Percentiles rank a stretch among this genome's conserved stretches.
phyloP scores from a whole-genome alignment of 495 filamentous ascomycete genomes.

The Ascobolus immersus region DNA sequence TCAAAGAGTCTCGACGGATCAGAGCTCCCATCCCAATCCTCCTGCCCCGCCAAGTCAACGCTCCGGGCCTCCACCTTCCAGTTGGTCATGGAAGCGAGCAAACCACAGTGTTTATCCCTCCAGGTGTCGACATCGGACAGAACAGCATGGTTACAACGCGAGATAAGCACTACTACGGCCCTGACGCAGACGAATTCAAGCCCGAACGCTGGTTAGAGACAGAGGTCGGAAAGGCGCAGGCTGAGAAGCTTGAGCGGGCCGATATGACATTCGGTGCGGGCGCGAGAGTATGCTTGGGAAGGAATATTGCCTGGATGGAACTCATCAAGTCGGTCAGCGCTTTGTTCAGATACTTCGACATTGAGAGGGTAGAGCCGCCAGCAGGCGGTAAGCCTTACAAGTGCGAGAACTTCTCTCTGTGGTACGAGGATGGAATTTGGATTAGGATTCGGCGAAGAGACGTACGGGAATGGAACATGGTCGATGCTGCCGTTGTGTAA shows the following conservation, averaged over 20 bases:
- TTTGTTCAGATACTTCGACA: too few relatives aligned
- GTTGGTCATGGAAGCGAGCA: too few relatives aligned
- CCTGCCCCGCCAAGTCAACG: constrained; percentile 23
- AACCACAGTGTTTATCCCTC: constrained; percentile 27
- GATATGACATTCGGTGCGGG: constrained; percentile 22
- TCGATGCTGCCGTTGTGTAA: too few relatives aligned
- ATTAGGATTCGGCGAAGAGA: too few relatives aligned
- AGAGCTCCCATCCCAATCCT: constrained; percentile 21
- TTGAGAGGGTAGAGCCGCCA: too few relatives aligned
- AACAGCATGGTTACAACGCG: constrained; percentile 31
- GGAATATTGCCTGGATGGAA: constrained; percentile 5
- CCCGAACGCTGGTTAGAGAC: constrained; percentile 42
- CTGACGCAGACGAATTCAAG: constrained; percentile 33
- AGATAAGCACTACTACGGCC: constrained; percentile 29
- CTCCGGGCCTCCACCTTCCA: too few relatives aligned
- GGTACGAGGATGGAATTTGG: too few relatives aligned
- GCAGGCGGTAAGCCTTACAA: too few relatives aligned
- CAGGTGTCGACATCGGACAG: constrained; percentile 31
- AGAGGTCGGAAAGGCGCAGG: constrained; percentile 20
- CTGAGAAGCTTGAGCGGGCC: constrained; percentile 23
- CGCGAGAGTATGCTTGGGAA: constrained; percentile 7
- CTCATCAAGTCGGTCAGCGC: constrained; percentile 5
- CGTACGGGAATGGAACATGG: too few relatives aligned
- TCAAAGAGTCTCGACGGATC: constrained; percentile 27
- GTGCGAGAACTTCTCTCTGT: too few relatives aligned